Evolutionary conservation across 768 basidiomycete species (phyloP), one percentile per base, ranked within the genome.

Genomic region (Favolaschia claudopus): DNA sequence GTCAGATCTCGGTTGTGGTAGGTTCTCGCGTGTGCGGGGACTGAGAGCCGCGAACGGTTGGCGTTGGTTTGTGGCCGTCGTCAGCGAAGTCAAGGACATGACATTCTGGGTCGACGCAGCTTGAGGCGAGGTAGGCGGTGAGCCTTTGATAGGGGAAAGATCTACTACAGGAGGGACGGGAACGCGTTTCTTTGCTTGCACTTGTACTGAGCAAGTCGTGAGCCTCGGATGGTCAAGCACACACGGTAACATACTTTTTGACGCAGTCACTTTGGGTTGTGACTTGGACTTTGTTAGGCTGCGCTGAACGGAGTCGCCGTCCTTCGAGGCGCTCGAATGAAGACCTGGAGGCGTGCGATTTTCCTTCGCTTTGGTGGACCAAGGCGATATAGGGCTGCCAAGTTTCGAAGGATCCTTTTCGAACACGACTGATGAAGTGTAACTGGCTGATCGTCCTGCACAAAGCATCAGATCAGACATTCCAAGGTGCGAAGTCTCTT

Each of bases 61-160:
- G 19, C 79, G 73, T 8, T 67, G 55, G 15, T 62, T 66, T 15
- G 63, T 47, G 19, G 51, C 66, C 10, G 68, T 64, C n/a, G 65
- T 61, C 67, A 55, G 72, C 27, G 39, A 15, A 22, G 49, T 77
- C 50, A 75, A 69, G 6, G 75, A 58, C 32, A 66, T 51, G 27
- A 73, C 69, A 62, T 80, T 84, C 70, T 79, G 81, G 24, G 74
- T 76, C 12, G 72, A 65, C 9, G 70, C 65, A 22, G 65, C 63
- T 14, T 70, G 69, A 17, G 81, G 80, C 10, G 82, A 77, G 7
- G 68, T 56, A 7, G 74, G 77, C n/a, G 82, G 82, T 9, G 83
- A 85, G n/a, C 77, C 82, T 65, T 82, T 82, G 72, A 85, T 80
- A 4, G 84, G 82, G 3, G 83, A 82, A 25, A 85, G 72, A 55